phyloP scores from a whole-genome alignment of 208 protist species.

The Angomonas ambiguus region DNA sequence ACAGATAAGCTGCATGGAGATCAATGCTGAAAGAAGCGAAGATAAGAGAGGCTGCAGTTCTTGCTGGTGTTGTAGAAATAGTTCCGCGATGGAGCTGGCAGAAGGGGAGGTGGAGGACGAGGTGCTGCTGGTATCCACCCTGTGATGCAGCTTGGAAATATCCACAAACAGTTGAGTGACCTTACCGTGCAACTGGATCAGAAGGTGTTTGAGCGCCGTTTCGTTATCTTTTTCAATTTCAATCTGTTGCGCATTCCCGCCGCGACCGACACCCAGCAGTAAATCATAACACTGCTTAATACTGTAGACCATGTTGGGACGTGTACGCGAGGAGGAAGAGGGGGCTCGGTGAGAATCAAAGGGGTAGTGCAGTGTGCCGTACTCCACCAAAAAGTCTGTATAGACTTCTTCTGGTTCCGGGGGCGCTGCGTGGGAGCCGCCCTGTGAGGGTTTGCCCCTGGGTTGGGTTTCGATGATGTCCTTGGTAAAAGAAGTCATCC shows the following conservation, averaged over 20 bases:
- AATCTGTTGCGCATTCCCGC: not conserved
- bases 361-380: too few relatives aligned
- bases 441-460: too few relatives aligned
- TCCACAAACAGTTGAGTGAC: not conserved
- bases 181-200: not conserved
- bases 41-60: slow-evolving; percentile 26
- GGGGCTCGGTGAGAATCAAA: too few relatives aligned
- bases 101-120: too few relatives aligned
- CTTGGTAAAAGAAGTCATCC: not conserved
- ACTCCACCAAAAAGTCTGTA: too few relatives aligned
- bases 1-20: slow-evolving; percentile 53
- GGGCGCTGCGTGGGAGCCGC: too few relatives aligned
- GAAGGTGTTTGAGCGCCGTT: not conserved
- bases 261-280: not conserved
- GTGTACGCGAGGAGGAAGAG: too few relatives aligned
- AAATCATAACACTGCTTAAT: not conserved
- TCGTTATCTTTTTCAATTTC: not conserved
- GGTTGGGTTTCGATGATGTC: too few relatives aligned
- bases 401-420: too few relatives aligned
- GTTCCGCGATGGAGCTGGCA: not conserved
- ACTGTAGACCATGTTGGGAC: not conserved
- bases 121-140: too few relatives aligned
- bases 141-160: too few relatives aligned
- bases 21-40: slow-evolving; percentile 42
- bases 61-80: not conserved